A percentile compares a stretch with the other conserved stretches of the same genome.
Evolutionary conservation across 2,329 filamentous ascomycete genomes (phyloP).

Genomic region (Trichophyton rubrum): DNA sequence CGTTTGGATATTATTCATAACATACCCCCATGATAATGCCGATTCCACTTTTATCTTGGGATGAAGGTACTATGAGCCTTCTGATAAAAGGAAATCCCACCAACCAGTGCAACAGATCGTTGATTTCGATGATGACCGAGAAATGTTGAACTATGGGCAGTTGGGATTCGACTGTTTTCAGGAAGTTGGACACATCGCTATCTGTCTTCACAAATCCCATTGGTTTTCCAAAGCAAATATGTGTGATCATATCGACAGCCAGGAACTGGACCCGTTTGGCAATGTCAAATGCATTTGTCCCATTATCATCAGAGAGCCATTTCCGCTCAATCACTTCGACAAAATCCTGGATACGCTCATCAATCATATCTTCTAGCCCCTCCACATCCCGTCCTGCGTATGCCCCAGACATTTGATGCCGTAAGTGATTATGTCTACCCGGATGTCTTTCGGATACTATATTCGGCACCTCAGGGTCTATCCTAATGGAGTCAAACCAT

Average conservation of each 20-base stretch:
- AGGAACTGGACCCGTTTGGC: slow-evolving; percentile 7
- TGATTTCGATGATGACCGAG: not conserved
- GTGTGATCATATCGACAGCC: slow-evolving; percentile 7
- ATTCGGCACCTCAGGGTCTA: no score
- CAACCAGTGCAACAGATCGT: not conserved
- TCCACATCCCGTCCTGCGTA: not conserved
- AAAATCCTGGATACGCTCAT: slow-evolving; percentile 4
- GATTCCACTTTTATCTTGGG: not conserved
- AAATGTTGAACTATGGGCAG: not conserved
- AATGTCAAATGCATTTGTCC: slow-evolving; percentile 7
- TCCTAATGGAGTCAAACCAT: no score
- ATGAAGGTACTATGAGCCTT: not conserved
- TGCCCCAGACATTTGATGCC: no score
- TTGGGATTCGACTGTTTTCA: no score
- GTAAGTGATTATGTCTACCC: no score
- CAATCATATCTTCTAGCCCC: slow-evolving; percentile 1
- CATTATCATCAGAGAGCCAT: slow-evolving; percentile 6
- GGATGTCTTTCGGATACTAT: no score
- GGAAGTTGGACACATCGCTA: no score
- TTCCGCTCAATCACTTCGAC: slow-evolving; percentile 3
- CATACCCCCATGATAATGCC: not conserved
- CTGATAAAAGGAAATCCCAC: no score
- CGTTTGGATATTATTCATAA: not conserved
- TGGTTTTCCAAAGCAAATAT: slow-evolving; percentile 7
- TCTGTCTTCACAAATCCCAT: no score